Evolutionary conservation across 2,329 filamentous ascomycete species (phyloP), one percentile per base, ranked within the genome.

Genomic region (Sordariomycetes sp.): DNA sequence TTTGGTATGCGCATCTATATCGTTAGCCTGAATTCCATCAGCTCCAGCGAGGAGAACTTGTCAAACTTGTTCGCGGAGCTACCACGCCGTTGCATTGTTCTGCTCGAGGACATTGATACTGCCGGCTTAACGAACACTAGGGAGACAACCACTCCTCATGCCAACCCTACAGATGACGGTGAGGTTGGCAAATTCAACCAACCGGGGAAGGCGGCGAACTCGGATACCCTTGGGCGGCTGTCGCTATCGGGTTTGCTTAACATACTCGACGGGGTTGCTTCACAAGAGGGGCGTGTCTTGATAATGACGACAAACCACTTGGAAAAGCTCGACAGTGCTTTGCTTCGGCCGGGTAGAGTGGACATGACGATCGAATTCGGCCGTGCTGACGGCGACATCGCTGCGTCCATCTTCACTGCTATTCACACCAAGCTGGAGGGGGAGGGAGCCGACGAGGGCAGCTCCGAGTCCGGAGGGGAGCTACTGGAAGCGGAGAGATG

Each of bases 201-300:
- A 45, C 57, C 58, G 28, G 22, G 20, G 7, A 20, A 56, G 56
- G 59, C 22, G 58, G 60, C 20, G 54, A 56, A 10, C 39, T 5
- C 52, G 24, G 54, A 48, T 4, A 24, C 8, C 36, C 17, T 24
- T 50, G 8, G 55, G 55, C 8, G 76, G 3, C 69, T 94, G 52
- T 89, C 86, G 0, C 76, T 94, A 1, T 90, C 87, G 0, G 87
- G 87, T 0, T 74, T 94, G 2, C 80, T 94, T 53, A 94, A 94
- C 68, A 86, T 88, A 53, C 84, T 94, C 48, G 88, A 95, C 62
- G 87, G 89, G 45, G 81, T 84, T 7, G 80, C 80, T 20, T 82
- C 80, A 10, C 79, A 83, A 61, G 81, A 85, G 64, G 80, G 81
- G 7, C 76, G 80, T n/a, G 73, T 84, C 5, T 73, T 84, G 15